A percentile compares a stretch with the other conserved stretches of the same genome.
These are phyloP conservation scores for Clavispora asparagi DNA, from an alignment of 805 yeast genomes.

Conservation along the genomic window DNA sequence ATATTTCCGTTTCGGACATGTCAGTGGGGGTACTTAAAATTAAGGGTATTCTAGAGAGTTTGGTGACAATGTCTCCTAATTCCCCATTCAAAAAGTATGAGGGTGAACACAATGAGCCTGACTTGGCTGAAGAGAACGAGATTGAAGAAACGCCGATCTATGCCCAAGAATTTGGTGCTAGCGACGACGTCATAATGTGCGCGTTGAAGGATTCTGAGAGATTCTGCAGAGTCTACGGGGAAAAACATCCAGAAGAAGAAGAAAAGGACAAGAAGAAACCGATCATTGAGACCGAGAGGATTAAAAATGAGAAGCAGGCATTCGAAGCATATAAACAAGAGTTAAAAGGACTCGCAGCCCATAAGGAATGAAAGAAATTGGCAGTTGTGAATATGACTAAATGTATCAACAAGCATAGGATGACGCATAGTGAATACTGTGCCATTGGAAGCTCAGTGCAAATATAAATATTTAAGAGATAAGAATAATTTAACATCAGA, in stretches of 20 bases:
- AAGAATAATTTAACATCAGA: too few relatives aligned
- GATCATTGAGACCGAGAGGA: too few relatives aligned
- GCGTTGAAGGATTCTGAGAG: constrained; percentile 21
- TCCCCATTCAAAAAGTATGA: constrained; percentile 3
- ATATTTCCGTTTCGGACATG: constrained; percentile 33
- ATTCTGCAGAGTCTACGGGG: constrained; percentile 26
- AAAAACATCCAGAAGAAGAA: neutral
- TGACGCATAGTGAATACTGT: too few relatives aligned
- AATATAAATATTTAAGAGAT: too few relatives aligned
- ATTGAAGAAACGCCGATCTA: neutral
- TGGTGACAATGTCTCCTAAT: constrained; percentile 9
- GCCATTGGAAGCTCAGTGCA: too few relatives aligned
- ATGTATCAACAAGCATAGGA: too few relatives aligned
- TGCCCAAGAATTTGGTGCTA: constrained; percentile 10
- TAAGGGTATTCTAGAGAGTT: neutral
- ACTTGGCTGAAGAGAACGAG: too few relatives aligned
- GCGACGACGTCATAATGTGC: constrained; percentile 24
- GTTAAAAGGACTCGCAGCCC: too few relatives aligned
- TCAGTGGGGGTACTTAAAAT: neutral
- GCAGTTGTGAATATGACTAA: too few relatives aligned
- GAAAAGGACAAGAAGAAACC: neutral
- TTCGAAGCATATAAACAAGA: too few relatives aligned
- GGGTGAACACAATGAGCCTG: neutral
- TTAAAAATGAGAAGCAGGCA: too few relatives aligned
- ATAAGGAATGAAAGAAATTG: too few relatives aligned